These are phyloP conservation scores for Candida coquimbonensis DNA, from an alignment of 805 yeast species.

Conservation along the genomic window DNA sequence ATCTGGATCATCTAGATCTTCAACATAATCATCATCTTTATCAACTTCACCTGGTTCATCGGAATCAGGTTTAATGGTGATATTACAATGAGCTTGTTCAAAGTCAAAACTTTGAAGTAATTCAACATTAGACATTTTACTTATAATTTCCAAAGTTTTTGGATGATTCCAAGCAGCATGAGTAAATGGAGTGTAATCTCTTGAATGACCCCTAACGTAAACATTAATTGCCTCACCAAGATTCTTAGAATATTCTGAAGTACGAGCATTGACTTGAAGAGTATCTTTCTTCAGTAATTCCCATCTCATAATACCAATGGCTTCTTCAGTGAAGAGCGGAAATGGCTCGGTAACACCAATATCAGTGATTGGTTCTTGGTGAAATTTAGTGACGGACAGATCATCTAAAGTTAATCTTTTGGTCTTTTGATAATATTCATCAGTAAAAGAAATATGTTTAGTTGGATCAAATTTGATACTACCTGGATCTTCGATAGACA, in stretches of 20 bases:
- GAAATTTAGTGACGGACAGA: slow-evolving; percentile 32
- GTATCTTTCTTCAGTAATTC: slow-evolving; percentile 43
- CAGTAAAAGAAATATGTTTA: slow-evolving; percentile 31
- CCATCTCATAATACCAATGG: slow-evolving; percentile 49
- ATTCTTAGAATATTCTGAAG: slow-evolving; percentile 34
- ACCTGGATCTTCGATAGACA: slow-evolving; percentile 22
- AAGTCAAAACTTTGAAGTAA: slow-evolving; percentile 30
- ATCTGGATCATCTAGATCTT: slow-evolving; percentile 6
- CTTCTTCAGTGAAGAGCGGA: slow-evolving; percentile 55
- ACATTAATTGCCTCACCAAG: slow-evolving; percentile 36
- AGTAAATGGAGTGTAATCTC: slow-evolving; percentile 40
- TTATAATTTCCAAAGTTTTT: slow-evolving; percentile 43
- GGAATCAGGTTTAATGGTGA: slow-evolving; percentile 32
- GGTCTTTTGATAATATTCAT: slow-evolving; percentile 30
- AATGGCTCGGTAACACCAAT: slow-evolving; percentile 55
- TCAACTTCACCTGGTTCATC: slow-evolving; percentile 1
- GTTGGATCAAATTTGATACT: slow-evolving; percentile 30
- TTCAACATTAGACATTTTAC: slow-evolving; percentile 41
- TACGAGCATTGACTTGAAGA: slow-evolving; percentile 38
- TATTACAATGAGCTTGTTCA: slow-evolving; percentile 48
- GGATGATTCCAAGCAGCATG: slow-evolving; percentile 56
- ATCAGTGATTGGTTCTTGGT: slow-evolving; percentile 41
- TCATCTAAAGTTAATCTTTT: slow-evolving; percentile 40
- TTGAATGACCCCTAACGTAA: slow-evolving; percentile 43
- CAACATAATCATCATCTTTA: background rate